These are phyloP conservation scores for Datisca glomerata DNA, from an alignment of 306 rosid species.

Conservation along the genomic window DNA sequence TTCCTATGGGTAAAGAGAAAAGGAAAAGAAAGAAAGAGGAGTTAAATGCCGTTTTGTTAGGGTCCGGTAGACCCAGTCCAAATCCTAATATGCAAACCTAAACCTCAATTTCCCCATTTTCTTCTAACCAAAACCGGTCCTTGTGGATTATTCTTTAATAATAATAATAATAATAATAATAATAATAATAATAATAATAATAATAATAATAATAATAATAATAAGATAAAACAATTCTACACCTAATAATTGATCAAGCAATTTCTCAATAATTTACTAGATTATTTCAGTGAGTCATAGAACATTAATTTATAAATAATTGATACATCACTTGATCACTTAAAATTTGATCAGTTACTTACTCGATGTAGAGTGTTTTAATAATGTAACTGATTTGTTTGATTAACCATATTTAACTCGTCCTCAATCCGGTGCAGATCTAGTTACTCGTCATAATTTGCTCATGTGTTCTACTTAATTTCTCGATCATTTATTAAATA, in stretches of 20 bases:
- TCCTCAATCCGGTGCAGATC: neutral
- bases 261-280: too few species aligned
- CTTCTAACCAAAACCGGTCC: constrained; percentile 16
- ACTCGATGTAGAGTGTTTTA: too few species aligned
- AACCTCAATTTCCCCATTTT: constrained; percentile 1
- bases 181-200: neutral
- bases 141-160: constrained; percentile 10
- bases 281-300: too few species aligned
- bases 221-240: neutral
- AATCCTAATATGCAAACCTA: constrained; percentile 15
- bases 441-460: neutral
- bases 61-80: constrained; percentile 63
- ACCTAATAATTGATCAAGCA: neutral
- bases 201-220: neutral
- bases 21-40: constrained; percentile 28
- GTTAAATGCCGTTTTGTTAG: constrained; percentile 55
- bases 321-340: too few species aligned
- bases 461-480: neutral
- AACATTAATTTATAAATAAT: too few species aligned
- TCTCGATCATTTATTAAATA: too few species aligned
- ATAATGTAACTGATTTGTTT: too few species aligned
- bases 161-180: neutral
- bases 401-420: too few species aligned
- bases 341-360: too few species aligned
- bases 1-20: constrained; percentile 37